Conservation (phyloP, 768 basidiomycete genomes). For the Agaricus bisporus region DNA sequence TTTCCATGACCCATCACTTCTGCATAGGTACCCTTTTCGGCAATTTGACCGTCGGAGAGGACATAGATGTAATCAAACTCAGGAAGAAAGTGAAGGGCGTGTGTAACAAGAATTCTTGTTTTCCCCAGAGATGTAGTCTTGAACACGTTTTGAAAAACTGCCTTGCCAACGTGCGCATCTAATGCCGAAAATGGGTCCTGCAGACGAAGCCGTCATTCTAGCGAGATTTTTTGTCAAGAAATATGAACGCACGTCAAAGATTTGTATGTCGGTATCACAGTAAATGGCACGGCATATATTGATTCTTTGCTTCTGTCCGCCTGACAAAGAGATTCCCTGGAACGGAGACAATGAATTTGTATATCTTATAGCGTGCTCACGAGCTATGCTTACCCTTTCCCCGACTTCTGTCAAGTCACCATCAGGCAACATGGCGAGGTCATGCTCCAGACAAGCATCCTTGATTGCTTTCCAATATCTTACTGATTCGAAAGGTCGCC, state of each 20-base stretch:
- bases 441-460: slow-evolving; percentile 75
- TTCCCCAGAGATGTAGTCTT: slow-evolving; percentile 55
- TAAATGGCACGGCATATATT: slow-evolving; percentile 88
- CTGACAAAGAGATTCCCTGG: slow-evolving; percentile 80
- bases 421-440: slow-evolving; percentile 68
- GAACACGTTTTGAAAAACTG: slow-evolving; percentile 81
- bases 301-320: slow-evolving; percentile 73
- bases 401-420: slow-evolving; percentile 85
- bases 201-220: background rate
- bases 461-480: slow-evolving; percentile 77
- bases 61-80: slow-evolving; percentile 84
- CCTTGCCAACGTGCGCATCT: slow-evolving; percentile 88
- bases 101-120: slow-evolving; percentile 87
- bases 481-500: slow-evolving; percentile 73
- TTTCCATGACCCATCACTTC: slow-evolving; percentile 61
- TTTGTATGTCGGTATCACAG: slow-evolving; percentile 78
- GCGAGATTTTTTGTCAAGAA: background rate
- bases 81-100: slow-evolving; percentile 86
- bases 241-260: slow-evolving; percentile 58
- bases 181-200: slow-evolving; percentile 85
- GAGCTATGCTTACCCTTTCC: slow-evolving; percentile 38
- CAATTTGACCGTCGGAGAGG: slow-evolving; percentile 69
- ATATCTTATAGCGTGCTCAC: background rate
- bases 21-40: slow-evolving; percentile 73
- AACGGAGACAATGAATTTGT: slow-evolving; percentile 2